Base-by-base conservation (phyloP, 78 protist species). In the Thecamonas trahens region DNA sequence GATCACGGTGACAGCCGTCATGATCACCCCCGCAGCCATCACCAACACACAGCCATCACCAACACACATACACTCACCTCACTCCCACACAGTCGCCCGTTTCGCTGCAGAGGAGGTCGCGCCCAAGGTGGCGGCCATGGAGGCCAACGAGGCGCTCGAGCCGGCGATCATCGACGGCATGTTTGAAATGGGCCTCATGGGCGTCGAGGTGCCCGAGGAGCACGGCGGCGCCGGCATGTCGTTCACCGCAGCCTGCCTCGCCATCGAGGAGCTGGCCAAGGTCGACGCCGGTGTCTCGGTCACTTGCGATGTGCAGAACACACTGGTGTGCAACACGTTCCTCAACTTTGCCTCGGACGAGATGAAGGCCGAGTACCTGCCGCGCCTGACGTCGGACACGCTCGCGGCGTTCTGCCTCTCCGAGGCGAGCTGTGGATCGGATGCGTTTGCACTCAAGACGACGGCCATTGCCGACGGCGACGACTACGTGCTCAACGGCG, bases 391-490 rank as follows among this genome's bases (percentile, higher is more conserved):
- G 26, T 8, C 54, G 5, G 85, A 82, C 67, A 76, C 72, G 32
- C 64, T 90, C 8, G 97, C 94, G 29, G 77, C 87, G 67, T 93
- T 93, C 80, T 90, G 92, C 62, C 78, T 93, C 34, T 72, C 88
- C 22, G 97, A 93, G 70, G 39, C 85, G 3, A 79, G 89, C 18
- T 62, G 80, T 61, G 97, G 97, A 1, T 45, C 76, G 5, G 97
- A 93, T 62, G 97, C 97, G 8, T 90, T 90, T 38, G 91, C 97
- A 8, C 70, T 91, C 20, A 76, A 74, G 68, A 90, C 94, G 11
- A 70, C 74, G 5, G 97, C 95, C 0, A 15, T 65, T 37, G 61
- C 20, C 13, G 73, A 73, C 14, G 85, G 88, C 11, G 78, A 80
- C 64, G 17, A 70, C 11, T 93, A 77, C 54, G 87, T 90, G 5